Base-by-base conservation (phyloP, 2,329 filamentous ascomycete genomes). In the Penicillium sp. region DNA sequence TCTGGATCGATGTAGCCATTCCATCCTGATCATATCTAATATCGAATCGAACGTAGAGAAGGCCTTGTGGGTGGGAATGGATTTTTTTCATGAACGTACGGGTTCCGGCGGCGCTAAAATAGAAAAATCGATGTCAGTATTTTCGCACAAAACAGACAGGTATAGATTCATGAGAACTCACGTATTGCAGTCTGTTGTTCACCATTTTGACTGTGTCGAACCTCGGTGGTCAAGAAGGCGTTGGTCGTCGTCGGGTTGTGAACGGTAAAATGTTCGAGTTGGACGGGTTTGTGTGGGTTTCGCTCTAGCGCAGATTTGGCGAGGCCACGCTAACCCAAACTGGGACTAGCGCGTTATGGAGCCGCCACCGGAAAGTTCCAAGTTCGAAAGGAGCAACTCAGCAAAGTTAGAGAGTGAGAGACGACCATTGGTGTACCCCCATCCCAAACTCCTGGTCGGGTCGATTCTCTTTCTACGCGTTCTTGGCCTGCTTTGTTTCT, bases 61-160 rank as follows among this genome's bases (percentile, higher is more conserved):
- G 67, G 65, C 61, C 62, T 65, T 55, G 52, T 61, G 50, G 45
- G 45, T 31, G 51, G 44, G 31, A 52, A 59, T 61, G 59, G 48
- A 62, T 65, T 59, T 66, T 66, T 61, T 57, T 57, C 61, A 22
- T 31, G 58, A 69, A 87, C 88, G 82, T 86, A 91, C 89, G 86
- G 85, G 83, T 91, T 91, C 78, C 88, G 87, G 78, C 89, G 87
- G 81, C 89, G 87, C 84, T 90, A 41, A 22, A 41, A 74, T 50
- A 48, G 46, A 59, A 49, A 58, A 60, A 61, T 55, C 59, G 45
- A 55, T 62, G 67, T 76, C 66, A 75, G 68, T 56, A 68, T 52
- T 57, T 52, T 48, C 16, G 31, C 24, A 29, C 41, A 43, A 27
- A 49, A 43, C 43, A 33, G 9, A 50, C 33, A 3, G 31, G 8